Conservation (phyloP, 2,329 filamentous ascomycete genomes). For the Fusarium mangiferae region DNA sequence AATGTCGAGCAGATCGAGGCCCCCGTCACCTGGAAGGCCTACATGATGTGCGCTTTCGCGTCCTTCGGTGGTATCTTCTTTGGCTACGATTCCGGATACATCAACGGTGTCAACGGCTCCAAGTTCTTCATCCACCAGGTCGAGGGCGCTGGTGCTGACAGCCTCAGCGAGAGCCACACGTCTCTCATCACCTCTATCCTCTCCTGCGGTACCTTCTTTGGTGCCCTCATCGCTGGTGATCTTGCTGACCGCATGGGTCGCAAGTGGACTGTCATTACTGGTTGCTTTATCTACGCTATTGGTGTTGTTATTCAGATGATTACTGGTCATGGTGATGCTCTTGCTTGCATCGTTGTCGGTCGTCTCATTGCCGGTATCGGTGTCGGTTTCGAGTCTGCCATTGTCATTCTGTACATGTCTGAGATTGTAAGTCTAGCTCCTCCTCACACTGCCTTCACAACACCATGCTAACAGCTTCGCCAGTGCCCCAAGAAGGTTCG, state of each 20-base stretch:
- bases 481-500: conserved; percentile 37
- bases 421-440: conserved; percentile 50
- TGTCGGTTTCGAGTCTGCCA: conserved; percentile 39
- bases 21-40: conserved; percentile 75
- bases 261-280: conserved; percentile 76
- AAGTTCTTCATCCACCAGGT: conserved; percentile 63
- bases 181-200: conserved; percentile 79
- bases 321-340: conserved; percentile 33
- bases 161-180: conserved; percentile 55
- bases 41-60: conserved; percentile 75
- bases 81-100: conserved; percentile 82
- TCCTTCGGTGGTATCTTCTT: conserved; percentile 81
- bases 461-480: neutral
- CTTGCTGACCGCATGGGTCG: conserved; percentile 80
- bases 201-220: conserved; percentile 81
- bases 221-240: conserved; percentile 81
- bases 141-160: conserved; percentile 51
- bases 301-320: conserved; percentile 62
- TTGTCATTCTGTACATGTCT: conserved; percentile 41
- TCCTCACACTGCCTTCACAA: neutral
- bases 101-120: conserved; percentile 71
- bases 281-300: conserved; percentile 76
- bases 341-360: conserved; percentile 35
- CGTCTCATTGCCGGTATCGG: conserved; percentile 38
- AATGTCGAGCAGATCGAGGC: conserved; percentile 72